Percentiles rank a stretch among this genome's conserved stretches.
Evolutionary conservation across 1,139 yeast genomes (phyloP).

Genomic region (Yamadazyma friedrichii): DNA sequence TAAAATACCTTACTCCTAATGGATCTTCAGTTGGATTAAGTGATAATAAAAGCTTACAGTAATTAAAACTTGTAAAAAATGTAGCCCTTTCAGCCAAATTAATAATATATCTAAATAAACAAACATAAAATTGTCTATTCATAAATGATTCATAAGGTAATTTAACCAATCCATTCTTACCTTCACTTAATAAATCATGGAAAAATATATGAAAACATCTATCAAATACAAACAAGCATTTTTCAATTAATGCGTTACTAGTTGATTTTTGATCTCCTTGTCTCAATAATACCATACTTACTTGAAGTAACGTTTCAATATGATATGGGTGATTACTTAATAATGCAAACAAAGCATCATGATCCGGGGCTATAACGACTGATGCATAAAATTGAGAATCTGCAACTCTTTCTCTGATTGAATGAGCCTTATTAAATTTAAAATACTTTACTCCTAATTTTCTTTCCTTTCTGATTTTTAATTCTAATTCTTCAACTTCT

Average conservation of each 20-base stretch:
- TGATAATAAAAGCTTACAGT: slow-evolving; percentile 67
- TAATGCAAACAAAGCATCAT: slow-evolving; percentile 59
- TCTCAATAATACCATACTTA: slow-evolving; percentile 69
- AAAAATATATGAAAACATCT: slow-evolving; percentile 44
- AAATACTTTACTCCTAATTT: slow-evolving; percentile 55
- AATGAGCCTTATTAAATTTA: slow-evolving; percentile 43
- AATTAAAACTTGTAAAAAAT: slow-evolving; percentile 71
- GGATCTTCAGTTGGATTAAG: slow-evolving; percentile 82
- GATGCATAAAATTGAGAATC: slow-evolving; percentile 65
- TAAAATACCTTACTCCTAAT: slow-evolving; percentile 75
- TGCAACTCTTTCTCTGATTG: slow-evolving; percentile 43
- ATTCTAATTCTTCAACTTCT: slow-evolving; percentile 24
- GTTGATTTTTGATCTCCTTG: slow-evolving; percentile 73
- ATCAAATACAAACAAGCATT: slow-evolving; percentile 78
- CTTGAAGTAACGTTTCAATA: slow-evolving; percentile 75
- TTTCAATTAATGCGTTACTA: slow-evolving; percentile 70
- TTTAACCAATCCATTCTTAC: slow-evolving; percentile 60
- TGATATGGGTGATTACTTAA: slow-evolving; percentile 69
- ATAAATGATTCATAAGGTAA: slow-evolving; percentile 74
- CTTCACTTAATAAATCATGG: slow-evolving; percentile 46
- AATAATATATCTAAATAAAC: slow-evolving; percentile 69
- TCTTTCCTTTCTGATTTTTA: slow-evolving; percentile 44
- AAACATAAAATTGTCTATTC: slow-evolving; percentile 75
- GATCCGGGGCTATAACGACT: slow-evolving; percentile 70
- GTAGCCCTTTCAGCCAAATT: slow-evolving; percentile 78